Conservation (phyloP, 1,139 yeast genomes). For the Sporopachydermia cereana region DNA sequence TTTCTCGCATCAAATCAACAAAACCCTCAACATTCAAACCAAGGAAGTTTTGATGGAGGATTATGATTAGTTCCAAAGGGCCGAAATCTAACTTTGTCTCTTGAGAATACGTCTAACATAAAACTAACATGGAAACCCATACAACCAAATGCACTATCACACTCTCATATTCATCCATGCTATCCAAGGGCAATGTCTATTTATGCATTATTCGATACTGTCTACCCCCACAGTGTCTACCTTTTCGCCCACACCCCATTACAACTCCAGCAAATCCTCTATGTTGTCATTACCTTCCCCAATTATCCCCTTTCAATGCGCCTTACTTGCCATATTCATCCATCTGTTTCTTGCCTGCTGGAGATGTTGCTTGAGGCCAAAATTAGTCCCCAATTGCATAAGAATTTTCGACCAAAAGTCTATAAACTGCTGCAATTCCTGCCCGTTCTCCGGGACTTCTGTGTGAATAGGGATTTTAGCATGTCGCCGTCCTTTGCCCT, state of each 20-base stretch:
- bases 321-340: neutral
- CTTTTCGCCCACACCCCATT: no score
- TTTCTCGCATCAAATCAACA: neutral
- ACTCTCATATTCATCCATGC: no score
- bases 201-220: no score
- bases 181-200: no score
- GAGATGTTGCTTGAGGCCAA: neutral
- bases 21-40: conserved; percentile 3
- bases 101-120: no score
- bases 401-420: conserved; percentile 42
- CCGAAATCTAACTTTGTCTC: no score
- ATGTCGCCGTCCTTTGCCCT: conserved; percentile 14
- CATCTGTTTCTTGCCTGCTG: neutral
- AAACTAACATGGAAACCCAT: no score
- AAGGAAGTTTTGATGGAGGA: neutral
- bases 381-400: conserved; percentile 8
- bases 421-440: conserved; percentile 30
- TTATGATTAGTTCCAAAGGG: neutral
- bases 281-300: no score
- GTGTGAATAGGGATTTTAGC: conserved; percentile 19
- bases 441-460: conserved; percentile 22
- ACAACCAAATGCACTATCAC: no score
- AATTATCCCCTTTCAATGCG: no score
- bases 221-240: no score
- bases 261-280: no score